Evolutionary conservation across 176 grass and related monocot species (phyloP).

Genomic region (Zizania latifolia): DNA sequence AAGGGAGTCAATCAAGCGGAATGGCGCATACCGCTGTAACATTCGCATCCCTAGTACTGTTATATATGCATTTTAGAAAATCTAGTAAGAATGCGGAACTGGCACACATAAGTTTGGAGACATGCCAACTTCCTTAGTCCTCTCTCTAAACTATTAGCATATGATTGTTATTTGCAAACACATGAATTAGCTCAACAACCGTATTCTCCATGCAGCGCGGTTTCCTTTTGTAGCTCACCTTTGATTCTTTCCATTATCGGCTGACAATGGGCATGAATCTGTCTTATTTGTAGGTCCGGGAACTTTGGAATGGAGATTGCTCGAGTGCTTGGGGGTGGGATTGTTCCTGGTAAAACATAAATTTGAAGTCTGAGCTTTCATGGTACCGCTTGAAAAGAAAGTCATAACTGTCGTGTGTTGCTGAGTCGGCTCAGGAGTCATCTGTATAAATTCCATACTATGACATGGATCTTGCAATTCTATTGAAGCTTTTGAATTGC

Average conservation of each 20-base stretch:
- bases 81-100: background rate
- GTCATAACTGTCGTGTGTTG: background rate
- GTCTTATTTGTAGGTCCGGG: conserved; percentile 45
- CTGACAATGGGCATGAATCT: background rate
- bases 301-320: conserved; percentile 65
- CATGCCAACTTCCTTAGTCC: background rate
- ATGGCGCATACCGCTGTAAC: conserved; percentile 85
- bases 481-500: background rate
- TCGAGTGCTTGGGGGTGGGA: conserved; percentile 80
- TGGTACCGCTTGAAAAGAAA: background rate
- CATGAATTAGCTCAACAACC: background rate
- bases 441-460: background rate
- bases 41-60: background rate
- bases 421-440: background rate
- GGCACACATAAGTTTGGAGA: background rate
- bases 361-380: background rate
- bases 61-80: background rate
- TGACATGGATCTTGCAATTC: background rate
- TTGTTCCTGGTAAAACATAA: conserved; percentile 74
- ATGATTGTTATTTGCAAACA: background rate
- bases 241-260: background rate
- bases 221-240: background rate
- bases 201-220: background rate
- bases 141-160: background rate
- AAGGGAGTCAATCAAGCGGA: conserved; percentile 39